Base-by-base conservation (phyloP, 2,329 filamentous ascomycete species). In the Fusarium udum region DNA sequence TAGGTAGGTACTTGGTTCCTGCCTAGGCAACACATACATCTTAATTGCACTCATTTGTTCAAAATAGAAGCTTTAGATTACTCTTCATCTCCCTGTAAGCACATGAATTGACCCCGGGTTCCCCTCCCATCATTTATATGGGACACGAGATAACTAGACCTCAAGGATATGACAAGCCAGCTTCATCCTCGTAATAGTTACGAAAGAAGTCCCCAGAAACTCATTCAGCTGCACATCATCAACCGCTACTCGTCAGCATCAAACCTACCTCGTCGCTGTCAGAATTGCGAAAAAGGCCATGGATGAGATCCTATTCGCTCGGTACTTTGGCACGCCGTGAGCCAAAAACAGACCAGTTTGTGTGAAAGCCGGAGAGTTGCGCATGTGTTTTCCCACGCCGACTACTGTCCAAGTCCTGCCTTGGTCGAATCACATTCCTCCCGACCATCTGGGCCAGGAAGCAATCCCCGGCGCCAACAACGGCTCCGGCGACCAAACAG, bases 401-500 rank as follows among this genome's bases (percentile, higher is more conserved):
- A 39, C 31, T 26, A 37, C 24, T 46, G 43, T 46, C 28, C 14
- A 72, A 48, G 55, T 15, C 55, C 56, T 20, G 69, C 37, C 28
- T 57, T 64, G 53, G 72, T 74, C 76, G 76, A 78, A 78, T 78
- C 76, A 78, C 71, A 78, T 77, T 76, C 67, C 76, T 78, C 76
- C 76, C 76, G 68, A 69, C 75, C 73, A 74, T 75, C 64, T 78
- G 76, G 76, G 73, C 73, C 76, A 75, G 71, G 69, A 75, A 76
- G 74, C 64, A 62, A 69, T 75, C 75, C 75, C 68, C 71, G 67
- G 76, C 76, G 76, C 73, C 73, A 78, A 68, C 61, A 75, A 71
- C 72, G 73, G 71, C 69, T 36, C 39, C 46, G 61, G 62, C 62
- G 57, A 67, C 75, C 76, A 78, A 74, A 78, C 71, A 78, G 69